These are phyloP conservation scores for Alternaria triticimaculans DNA, from an alignment of 2,329 filamentous ascomycete species.

Conservation along the genomic window DNA sequence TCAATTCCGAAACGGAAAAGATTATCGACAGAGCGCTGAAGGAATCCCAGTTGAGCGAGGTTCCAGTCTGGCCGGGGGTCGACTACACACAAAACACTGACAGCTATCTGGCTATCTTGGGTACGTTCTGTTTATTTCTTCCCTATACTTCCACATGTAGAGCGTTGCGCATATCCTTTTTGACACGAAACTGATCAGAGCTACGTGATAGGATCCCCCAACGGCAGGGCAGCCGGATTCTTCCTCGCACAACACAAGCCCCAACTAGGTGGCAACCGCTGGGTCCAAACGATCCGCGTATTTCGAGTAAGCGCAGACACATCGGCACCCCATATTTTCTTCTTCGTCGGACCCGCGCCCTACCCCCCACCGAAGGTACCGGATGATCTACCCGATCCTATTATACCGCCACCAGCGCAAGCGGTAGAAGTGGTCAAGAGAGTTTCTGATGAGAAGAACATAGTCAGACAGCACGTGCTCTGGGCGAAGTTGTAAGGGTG, in stretches of 20 bases:
- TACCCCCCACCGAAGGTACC: neutral
- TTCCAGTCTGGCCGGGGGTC: neutral
- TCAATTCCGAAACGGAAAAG: neutral
- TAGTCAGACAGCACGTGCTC: conserved; percentile 9
- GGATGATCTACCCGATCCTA: neutral
- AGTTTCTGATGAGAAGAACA: conserved; percentile 5
- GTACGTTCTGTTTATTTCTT: neutral
- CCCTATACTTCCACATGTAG: neutral
- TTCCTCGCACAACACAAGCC: conserved; percentile 9
- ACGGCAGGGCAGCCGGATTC: neutral
- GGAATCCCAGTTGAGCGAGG: neutral
- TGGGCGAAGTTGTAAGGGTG: neutral
- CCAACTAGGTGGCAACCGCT: neutral
- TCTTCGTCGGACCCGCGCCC: neutral
- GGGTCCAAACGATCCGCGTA: neutral
- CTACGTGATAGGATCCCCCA: neutral
- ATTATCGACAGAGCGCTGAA: neutral
- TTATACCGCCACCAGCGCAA: neutral
- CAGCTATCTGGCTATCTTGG: conserved; percentile 2
- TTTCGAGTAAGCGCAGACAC: neutral
- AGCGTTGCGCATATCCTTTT: neutral
- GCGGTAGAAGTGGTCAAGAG: neutral
- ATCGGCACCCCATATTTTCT: neutral
- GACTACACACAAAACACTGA: neutral
- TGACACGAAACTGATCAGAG: neutral